Evolutionary conservation across 768 basidiomycete genomes (phyloP).

Genomic region (Floccularia luteovirens): DNA sequence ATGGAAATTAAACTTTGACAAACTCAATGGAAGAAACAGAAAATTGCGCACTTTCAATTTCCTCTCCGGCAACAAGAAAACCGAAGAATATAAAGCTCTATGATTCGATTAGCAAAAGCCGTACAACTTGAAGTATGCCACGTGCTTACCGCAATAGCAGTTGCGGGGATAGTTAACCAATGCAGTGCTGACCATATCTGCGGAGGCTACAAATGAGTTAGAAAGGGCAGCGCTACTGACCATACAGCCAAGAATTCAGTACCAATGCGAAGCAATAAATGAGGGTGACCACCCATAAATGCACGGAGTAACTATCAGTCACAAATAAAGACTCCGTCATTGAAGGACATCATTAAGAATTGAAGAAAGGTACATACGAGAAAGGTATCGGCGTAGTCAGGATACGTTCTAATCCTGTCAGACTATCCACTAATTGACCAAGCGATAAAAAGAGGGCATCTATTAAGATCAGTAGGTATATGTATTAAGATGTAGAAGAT

Average conservation of each 20-base stretch:
- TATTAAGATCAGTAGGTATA: constrained; percentile 12
- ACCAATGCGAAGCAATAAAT: constrained; percentile 59
- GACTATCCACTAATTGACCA: constrained; percentile 50
- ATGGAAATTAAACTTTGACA: not conserved
- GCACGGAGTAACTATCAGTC: constrained; percentile 59
- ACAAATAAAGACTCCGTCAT: too few species aligned
- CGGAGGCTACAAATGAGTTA: constrained; percentile 40
- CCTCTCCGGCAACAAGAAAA: constrained; percentile 67
- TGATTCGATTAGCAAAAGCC: not conserved
- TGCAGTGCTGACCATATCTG: constrained; percentile 48
- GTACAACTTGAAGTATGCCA: not conserved
- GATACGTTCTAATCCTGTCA: constrained; percentile 67
- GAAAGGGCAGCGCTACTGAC: not conserved
- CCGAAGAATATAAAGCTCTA: constrained; percentile 69
- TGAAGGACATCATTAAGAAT: not conserved
- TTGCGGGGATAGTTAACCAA: constrained; percentile 63
- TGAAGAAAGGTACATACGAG: constrained; percentile 33
- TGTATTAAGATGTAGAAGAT: not conserved
- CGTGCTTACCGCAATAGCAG: constrained; percentile 36
- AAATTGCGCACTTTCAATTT: constrained; percentile 60
- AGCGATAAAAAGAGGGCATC: constrained; percentile 40
- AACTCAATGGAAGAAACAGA: not conserved
- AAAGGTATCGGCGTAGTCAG: constrained; percentile 74
- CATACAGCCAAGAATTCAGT: constrained; percentile 9
- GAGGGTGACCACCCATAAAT: constrained; percentile 59